Percentiles rank a stretch among this genome's conserved stretches.
phyloP scores from a whole-genome alignment of 805 yeast genomes.

The Pichia cabralensis region DNA sequence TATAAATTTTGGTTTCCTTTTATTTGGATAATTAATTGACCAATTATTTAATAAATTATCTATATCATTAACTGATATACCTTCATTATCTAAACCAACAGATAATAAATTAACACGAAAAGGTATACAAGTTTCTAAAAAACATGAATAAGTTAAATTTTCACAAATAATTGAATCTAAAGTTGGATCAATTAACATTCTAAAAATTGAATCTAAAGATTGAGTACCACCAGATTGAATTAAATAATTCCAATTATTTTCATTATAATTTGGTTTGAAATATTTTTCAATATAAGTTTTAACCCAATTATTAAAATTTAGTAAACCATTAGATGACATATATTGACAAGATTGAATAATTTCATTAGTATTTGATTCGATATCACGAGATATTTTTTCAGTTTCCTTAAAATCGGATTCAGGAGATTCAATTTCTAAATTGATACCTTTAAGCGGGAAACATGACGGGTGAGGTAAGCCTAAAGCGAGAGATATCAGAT shows the following conservation, averaged over 20 bases:
- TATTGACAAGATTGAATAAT: slow-evolving; percentile 43
- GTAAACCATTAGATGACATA: slow-evolving; percentile 39
- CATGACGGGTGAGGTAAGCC: slow-evolving; percentile 45
- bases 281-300: slow-evolving; percentile 32
- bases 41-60: slow-evolving; percentile 55
- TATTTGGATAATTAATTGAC: slow-evolving; percentile 40
- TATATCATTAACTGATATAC: slow-evolving; percentile 65
- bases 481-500: slow-evolving; percentile 42
- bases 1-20: slow-evolving; percentile 39
- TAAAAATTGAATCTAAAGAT: slow-evolving; percentile 72
- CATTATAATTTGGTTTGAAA: slow-evolving; percentile 36
- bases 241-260: slow-evolving; percentile 66
- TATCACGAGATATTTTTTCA: slow-evolving; percentile 24
- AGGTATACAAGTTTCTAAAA: slow-evolving; percentile 73
- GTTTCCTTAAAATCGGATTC: slow-evolving; percentile 34
- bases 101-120: slow-evolving; percentile 62
- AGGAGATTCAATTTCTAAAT: slow-evolving; percentile 27
- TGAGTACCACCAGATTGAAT: slow-evolving; percentile 83
- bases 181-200: slow-evolving; percentile 69
- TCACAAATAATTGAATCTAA: slow-evolving; percentile 72
- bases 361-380: slow-evolving; percentile 14
- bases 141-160: slow-evolving; percentile 74
- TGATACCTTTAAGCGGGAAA: slow-evolving; percentile 34
- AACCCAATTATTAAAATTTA: slow-evolving; percentile 32
- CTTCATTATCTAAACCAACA: slow-evolving; percentile 67